phyloP scores from a whole-genome alignment of 495 filamentous ascomycete species.

The Geopyxis carbonaria region DNA sequence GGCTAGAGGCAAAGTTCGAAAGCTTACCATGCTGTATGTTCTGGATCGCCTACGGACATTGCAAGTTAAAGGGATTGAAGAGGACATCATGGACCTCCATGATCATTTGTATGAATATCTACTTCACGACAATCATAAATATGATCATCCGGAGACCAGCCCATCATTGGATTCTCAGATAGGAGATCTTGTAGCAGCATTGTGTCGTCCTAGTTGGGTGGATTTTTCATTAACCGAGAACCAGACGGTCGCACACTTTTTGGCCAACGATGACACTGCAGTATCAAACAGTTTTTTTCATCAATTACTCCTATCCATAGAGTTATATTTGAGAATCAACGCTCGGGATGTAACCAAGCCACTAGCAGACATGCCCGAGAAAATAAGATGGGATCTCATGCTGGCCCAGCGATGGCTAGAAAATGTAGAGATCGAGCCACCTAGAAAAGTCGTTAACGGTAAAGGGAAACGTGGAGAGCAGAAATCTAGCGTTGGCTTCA shows the following conservation, averaged over 20 bases:
- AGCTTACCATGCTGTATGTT: constrained; percentile 24
- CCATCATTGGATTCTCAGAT: constrained; percentile 49
- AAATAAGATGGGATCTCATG: constrained; percentile 50
- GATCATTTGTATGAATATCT: constrained; percentile 27
- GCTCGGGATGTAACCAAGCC: constrained; percentile 20
- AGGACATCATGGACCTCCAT: constrained; percentile 18
- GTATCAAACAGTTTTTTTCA: constrained; percentile 46
- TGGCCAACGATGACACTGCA: constrained; percentile 32
- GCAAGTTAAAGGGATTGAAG: constrained; percentile 21
- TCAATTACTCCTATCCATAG: constrained; percentile 50
- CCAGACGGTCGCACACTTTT: constrained; percentile 48
- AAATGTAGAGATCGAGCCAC: constrained; percentile 41
- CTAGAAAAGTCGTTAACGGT: constrained; percentile 27
- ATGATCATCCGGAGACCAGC: constrained; percentile 28
- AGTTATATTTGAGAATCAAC: constrained; percentile 40
- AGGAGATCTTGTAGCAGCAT: constrained; percentile 44
- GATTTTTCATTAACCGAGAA: constrained; percentile 47
- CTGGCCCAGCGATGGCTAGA: constrained; percentile 52
- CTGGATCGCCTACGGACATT: constrained; percentile 22
- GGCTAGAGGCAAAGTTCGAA: constrained; percentile 19
- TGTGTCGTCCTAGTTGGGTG: constrained; percentile 46
- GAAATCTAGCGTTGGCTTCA: constrained; percentile 30
- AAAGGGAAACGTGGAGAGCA: constrained; percentile 19
- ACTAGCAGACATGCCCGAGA: constrained; percentile 44
- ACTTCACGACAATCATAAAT: constrained; percentile 30